phyloP scores from a whole-genome alignment of 768 basidiomycete species.

The Russula lepida region DNA sequence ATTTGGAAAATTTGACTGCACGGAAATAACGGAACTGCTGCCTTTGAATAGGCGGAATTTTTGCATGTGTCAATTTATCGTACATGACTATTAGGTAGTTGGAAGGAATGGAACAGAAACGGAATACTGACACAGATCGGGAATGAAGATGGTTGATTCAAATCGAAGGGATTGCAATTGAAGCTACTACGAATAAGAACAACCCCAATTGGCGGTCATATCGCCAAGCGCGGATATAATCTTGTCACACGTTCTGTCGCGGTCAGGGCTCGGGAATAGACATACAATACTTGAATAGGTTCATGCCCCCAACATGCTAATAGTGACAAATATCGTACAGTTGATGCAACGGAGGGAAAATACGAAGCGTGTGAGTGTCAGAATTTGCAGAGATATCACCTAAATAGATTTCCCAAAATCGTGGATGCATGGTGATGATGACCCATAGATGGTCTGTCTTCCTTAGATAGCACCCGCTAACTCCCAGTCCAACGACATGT shows the following conservation, averaged over 20 bases:
- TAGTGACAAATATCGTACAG: conserved; percentile 7
- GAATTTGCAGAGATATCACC: conserved; percentile 1
- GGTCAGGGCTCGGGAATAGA: not conserved
- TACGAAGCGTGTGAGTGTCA: not conserved
- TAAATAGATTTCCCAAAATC: not conserved
- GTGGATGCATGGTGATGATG: not conserved
- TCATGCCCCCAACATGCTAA: not conserved
- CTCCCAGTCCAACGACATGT: conserved; percentile 11
- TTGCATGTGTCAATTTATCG: not conserved
- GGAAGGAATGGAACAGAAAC: too few species aligned
- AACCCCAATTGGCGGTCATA: not conserved
- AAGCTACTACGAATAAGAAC: not conserved
- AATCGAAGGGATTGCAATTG: not conserved
- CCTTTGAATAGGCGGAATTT: not conserved
- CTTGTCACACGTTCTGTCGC: not conserved
- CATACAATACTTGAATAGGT: conserved; percentile 4
- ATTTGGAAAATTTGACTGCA: not conserved
- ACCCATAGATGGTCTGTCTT: conserved; percentile 4
- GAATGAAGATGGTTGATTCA: not conserved
- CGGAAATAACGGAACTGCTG: not conserved
- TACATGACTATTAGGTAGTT: too few species aligned
- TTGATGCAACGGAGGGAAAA: not conserved
- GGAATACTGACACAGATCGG: too few species aligned
- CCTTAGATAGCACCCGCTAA: not conserved
- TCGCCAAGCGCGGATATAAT: not conserved